Base-by-base conservation (phyloP, 257 asterid species). In the Salvia hispanica region DNA sequence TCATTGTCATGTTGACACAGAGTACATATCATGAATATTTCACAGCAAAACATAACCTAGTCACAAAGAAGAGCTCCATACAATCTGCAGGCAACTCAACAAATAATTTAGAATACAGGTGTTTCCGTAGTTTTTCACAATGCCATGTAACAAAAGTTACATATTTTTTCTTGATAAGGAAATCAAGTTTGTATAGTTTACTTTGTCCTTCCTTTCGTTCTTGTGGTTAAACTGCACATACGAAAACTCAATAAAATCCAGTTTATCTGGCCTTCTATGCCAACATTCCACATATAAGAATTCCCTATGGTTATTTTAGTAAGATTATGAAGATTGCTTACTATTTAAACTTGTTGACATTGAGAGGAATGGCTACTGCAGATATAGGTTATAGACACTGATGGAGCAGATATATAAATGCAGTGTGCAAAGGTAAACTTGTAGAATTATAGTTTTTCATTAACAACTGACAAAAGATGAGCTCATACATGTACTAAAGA, bases 21-120 rank as follows among this genome's bases (percentile, higher is more conserved):
- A 40, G 31, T 21, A 46, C 36, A 56, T 64, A 60, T 47, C 59
- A 43, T 4, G 4, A 42, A 55, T 53, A 55, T 34, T 50, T 10
- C 55, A 64, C 21, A 28, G 43, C 43, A 10, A 34, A 37, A 21
- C 10, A 40, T 8, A 50, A 42, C 69, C 43, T 31, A 66, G 62
- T 54, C 58, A 33, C 54, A 14, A 21, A n/a, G 57, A n/a, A n/a
- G 14, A 48, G 56, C 48, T 50, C 28, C 51, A 47, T 21, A 52
- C 25, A 16, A 15, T 60, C 6, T 4, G 50, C 43, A 67, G 64
- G 59, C 51, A 37, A 62, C 40, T 54, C 53, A 47, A 74, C 34
- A 21, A 64, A 67, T 62, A 55, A 72, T 37, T 75, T 51, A 40
- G 76, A 8, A 63, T 40, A 25, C 58, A 46, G 43, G 47, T 16